Percentiles rank a stretch among this genome's conserved stretches.
Evolutionary conservation across 768 basidiomycete genomes (phyloP).

Genomic region (Amanita rubescens): DNA sequence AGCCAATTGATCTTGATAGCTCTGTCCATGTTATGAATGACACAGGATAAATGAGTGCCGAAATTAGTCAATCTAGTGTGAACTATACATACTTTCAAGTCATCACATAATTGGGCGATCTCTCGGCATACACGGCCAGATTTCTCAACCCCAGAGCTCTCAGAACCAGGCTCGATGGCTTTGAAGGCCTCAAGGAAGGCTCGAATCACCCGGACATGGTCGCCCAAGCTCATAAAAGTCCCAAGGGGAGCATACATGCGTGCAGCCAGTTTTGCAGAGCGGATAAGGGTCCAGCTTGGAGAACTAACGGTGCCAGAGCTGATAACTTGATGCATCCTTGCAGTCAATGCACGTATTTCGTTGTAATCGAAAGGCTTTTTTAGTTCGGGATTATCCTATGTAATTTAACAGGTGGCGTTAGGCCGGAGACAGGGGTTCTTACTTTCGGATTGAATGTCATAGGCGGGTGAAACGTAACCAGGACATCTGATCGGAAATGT

Average conservation of each 20-base stretch:
- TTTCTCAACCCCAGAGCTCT: slow-evolving; percentile 17
- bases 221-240: slow-evolving; percentile 76
- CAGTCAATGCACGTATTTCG: slow-evolving; percentile 52
- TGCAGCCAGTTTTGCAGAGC: slow-evolving; percentile 69
- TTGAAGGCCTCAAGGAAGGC: slow-evolving; percentile 77
- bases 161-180: slow-evolving; percentile 20
- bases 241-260: slow-evolving; percentile 85
- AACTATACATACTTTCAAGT: slow-evolving; percentile 48
- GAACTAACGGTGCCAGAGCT: slow-evolving; percentile 75
- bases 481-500: slow-evolving; percentile 82
- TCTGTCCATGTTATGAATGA: background rate
- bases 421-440: background rate
- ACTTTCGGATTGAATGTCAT: slow-evolving; percentile 62
- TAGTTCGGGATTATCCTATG: slow-evolving; percentile 64
- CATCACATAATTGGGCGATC: slow-evolving; percentile 31
- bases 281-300: slow-evolving; percentile 75
- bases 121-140: slow-evolving; percentile 14
- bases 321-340: slow-evolving; percentile 59
- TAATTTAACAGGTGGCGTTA: slow-evolving; percentile 5
- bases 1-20: slow-evolving; percentile 66
- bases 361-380: slow-evolving; percentile 58
- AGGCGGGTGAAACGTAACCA: slow-evolving; percentile 75
- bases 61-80: background rate
- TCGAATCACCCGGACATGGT: slow-evolving; percentile 71
- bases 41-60: background rate